These are phyloP conservation scores for Gyromitra esculenta DNA, from an alignment of 2,329 filamentous ascomycete species.

Conservation along the genomic window DNA sequence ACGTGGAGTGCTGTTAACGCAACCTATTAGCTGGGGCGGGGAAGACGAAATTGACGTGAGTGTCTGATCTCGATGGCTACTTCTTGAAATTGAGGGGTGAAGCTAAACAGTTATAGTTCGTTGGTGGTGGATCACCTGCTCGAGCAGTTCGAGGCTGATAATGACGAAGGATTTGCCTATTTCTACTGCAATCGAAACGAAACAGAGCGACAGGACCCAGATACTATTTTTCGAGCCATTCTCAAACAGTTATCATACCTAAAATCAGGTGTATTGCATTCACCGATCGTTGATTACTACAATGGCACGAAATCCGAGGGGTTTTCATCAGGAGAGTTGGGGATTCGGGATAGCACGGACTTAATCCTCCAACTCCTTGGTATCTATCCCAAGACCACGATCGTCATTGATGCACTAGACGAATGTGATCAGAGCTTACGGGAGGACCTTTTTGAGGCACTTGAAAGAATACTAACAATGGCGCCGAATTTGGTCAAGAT, in stretches of 20 bases:
- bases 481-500: constrained; percentile 58
- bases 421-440: constrained; percentile 59
- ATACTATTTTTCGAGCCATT: constrained; percentile 58
- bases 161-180: constrained; percentile 59
- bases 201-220: constrained; percentile 55
- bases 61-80: constrained; percentile 1
- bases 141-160: constrained; percentile 20
- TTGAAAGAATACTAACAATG: constrained; percentile 57
- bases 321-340: constrained; percentile 48
- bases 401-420: constrained; percentile 61
- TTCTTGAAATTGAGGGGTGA: not conserved
- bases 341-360: constrained; percentile 49
- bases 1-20: constrained; percentile 55
- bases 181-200: constrained; percentile 60
- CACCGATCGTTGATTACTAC: constrained; percentile 34
- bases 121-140: constrained; percentile 58
- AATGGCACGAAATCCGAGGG: constrained; percentile 22
- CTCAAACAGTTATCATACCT: constrained; percentile 51
- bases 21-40: constrained; percentile 55
- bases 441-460: constrained; percentile 56
- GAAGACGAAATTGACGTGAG: constrained; percentile 59
- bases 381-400: constrained; percentile 58
- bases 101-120: constrained; percentile 55
- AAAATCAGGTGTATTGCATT: not conserved
- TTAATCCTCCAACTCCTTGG: constrained; percentile 57